phyloP scores from a whole-genome alignment of 257 asterid genomes.

The Nicotiana paniculata region DNA sequence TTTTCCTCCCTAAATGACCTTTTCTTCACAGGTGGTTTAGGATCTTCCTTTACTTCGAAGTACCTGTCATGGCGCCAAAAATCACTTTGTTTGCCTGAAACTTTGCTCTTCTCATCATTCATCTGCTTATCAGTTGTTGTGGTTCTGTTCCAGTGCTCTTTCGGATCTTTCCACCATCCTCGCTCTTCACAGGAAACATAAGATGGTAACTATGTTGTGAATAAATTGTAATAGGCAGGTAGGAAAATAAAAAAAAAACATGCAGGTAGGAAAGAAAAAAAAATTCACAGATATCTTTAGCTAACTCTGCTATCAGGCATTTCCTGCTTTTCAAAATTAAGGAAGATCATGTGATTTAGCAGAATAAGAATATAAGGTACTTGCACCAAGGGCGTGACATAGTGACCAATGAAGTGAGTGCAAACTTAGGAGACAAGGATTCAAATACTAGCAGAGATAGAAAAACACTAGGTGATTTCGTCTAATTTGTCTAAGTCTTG shows the following conservation, averaged over 20 bases:
- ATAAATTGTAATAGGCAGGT: neutral
- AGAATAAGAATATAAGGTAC: neutral
- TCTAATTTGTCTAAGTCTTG: no score
- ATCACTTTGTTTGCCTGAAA: conserved; percentile 32
- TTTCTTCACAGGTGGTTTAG: conserved; percentile 44
- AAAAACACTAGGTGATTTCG: no score
- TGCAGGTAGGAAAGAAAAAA: neutral
- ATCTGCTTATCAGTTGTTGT: conserved; percentile 24
- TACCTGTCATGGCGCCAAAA: conserved; percentile 73
- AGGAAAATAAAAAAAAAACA: neutral
- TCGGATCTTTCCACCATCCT: conserved; percentile 66
- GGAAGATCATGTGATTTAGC: neutral
- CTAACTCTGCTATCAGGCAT: neutral
- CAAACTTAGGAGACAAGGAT: neutral
- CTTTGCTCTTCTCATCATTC: conserved; percentile 43
- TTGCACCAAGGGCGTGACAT: neutral
- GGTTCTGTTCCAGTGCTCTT: conserved; percentile 36
- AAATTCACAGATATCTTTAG: neutral
- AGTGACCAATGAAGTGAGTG: neutral
- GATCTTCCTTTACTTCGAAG: conserved; percentile 54
- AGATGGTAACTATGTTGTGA: neutral
- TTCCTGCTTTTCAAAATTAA: neutral
- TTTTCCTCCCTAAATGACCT: conserved; percentile 81
- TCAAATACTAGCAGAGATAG: neutral
- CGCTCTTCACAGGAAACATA: conserved; percentile 41